These are phyloP conservation scores for Populus hybrid DNA, from an alignment of 441 rosid genomes.

Conservation along the genomic window DNA sequence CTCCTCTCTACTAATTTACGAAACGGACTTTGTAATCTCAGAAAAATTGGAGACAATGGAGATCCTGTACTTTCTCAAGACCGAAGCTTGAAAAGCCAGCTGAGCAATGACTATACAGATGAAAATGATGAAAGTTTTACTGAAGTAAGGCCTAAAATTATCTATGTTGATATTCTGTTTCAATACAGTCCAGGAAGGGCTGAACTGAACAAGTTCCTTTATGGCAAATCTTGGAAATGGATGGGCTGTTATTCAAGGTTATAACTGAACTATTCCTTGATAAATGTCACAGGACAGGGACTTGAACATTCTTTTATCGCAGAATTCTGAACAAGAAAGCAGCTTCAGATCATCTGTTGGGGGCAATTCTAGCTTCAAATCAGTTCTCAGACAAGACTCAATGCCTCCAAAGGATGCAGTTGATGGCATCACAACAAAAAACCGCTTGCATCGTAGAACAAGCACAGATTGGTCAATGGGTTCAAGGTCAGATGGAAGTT, in stretches of 20 bases:
- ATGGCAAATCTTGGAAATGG: background rate
- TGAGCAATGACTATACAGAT: slow-evolving; percentile 39
- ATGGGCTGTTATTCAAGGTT: slow-evolving; percentile 11
- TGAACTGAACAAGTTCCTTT: background rate
- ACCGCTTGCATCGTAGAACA: slow-evolving; percentile 49
- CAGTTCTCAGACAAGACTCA: slow-evolving; percentile 47
- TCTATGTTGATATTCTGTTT: slow-evolving; percentile 4
- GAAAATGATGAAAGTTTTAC: slow-evolving; percentile 42
- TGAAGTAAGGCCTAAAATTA: slow-evolving; percentile 40
- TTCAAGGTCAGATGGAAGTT: slow-evolving; percentile 71
- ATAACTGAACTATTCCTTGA: slow-evolving; percentile 14
- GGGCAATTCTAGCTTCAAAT: slow-evolving; percentile 16
- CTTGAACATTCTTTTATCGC: slow-evolving; percentile 24
- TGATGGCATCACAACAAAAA: slow-evolving; percentile 26
- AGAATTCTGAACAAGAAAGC: slow-evolving; percentile 27
- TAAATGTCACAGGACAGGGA: slow-evolving; percentile 40
- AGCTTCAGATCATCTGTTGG: slow-evolving; percentile 14
- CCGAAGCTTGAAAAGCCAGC: slow-evolving; percentile 45
- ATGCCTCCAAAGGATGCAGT: slow-evolving; percentile 35
- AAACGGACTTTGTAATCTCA: slow-evolving; percentile 31
- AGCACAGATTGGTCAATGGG: slow-evolving; percentile 87
- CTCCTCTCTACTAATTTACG: background rate
- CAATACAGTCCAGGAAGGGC: background rate
- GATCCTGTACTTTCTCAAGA: slow-evolving; percentile 38
- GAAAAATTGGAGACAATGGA: slow-evolving; percentile 54